Base-by-base conservation (phyloP, 2,329 filamentous ascomycete species). In the Apiospora hydei region DNA sequence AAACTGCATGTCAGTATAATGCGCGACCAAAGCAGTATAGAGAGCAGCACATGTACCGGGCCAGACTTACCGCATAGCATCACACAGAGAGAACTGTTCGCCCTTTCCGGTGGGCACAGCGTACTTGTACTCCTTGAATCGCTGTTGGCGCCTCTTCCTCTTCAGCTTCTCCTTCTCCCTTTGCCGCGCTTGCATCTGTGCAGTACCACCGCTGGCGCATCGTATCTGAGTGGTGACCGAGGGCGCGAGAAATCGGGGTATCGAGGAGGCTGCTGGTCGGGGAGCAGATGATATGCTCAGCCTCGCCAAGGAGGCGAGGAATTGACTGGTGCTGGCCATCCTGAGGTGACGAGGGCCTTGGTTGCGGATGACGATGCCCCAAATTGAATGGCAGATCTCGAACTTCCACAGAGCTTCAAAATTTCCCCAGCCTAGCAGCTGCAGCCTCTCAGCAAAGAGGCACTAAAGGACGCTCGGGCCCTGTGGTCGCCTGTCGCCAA, bases 11-110 rank as follows among this genome's bases (percentile, higher is more conserved):
- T 64, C 57, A 64, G 18, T 21, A 61, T 10, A 38, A 30, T 34
- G 57, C 57, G 8, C 34, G 4, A 13, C 57, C 10, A 13, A 14
- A 64, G 8, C 1, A 38, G 53, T 10, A 13, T 13, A 11, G 16
- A n/a, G 16, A 34, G 53, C 18, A 64, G 7, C n/a, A n/a, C n/a
- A 24, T 6, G 21, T 73, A 71, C 71, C 70, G 70, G 41, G 34
- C 61, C 41, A 41, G 30, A 80, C 87, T 72, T 84, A 94, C 94
- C 95, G 90, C 90, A 99, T 96, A 21, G 96, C 97, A 85, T 99
- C 96, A 76, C 94, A 93, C 44, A 99, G 87, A 0, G 94, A 90
- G 79, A 93, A 98, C 78, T 93, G 92, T 47, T 94, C 87, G 61
- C 90, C 88, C 75, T 90, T 85, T 74, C 51, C 69, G 1, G 88